Evolutionary conservation across 116 monocot species (phyloP), one percentile per base, ranked within the genome.

Genomic region (Cymodocea nodosa): DNA sequence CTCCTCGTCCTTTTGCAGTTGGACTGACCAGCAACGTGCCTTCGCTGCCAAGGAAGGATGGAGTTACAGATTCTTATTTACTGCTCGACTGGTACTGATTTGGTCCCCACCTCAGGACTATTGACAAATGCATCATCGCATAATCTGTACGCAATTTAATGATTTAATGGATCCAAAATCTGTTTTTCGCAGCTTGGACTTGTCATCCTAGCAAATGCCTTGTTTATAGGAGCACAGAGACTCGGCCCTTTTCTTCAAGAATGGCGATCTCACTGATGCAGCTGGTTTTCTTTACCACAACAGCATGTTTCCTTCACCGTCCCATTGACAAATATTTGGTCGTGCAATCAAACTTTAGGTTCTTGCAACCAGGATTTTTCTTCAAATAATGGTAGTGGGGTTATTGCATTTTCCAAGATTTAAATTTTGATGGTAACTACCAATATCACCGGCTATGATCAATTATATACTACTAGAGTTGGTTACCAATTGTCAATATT

Each of bases 11-110:
- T 53, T n/a, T 66, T 68, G 59, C 62, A 95, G 95, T 55, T 95
- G 95, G 95, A 95, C 95, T 13, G 95, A 90, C 73, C 95, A 95
- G 56, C 95, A 95, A 67, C 85, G 90, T 19, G 68, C 64, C 7
- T 11, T 79, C 30, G 95, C 83, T 68, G 81, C 87, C 6, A 95
- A 80, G 69, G 90, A 95, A 77, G 95, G 95, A 69, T 87, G 84
- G 90, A 75, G 85, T 56, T 95, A 95, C 55, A 78, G 90, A 17
- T 71, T 95, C 30, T 52, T 83, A 12, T 95, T 83, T 76, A 90
- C 95, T 4, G 90, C 79, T 58, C 87, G 95, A 37, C 60, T 95
- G 90, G 95, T 95, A 85, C 30, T 52, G 18, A 23, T 50, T 24
- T 51, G 14, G 7, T 30, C 15, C 7, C 18, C 8, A 39, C 17